phyloP scores from a whole-genome alignment of 805 yeast species.

The Saturnispora diversa region DNA sequence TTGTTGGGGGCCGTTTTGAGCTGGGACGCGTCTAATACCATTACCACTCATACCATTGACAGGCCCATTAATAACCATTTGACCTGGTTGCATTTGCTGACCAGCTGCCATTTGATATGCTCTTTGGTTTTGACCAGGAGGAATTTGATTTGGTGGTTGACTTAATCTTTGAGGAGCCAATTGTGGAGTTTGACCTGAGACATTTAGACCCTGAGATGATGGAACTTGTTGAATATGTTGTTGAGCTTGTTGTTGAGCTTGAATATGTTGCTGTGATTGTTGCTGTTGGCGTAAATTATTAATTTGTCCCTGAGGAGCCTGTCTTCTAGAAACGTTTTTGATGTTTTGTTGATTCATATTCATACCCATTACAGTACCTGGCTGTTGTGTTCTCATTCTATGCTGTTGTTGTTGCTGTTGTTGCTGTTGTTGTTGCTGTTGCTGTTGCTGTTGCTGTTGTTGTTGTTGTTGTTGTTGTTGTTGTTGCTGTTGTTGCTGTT shows the following conservation, averaged over 20 bases:
- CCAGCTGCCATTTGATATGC: background rate
- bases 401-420: conserved; percentile 11
- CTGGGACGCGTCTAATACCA: conserved; percentile 3
- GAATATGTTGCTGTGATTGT: conserved; percentile 17
- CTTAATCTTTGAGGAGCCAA: conserved; percentile 13
- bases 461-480: conserved; percentile 14
- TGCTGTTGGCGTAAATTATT: conserved; percentile 12
- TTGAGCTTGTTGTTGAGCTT: conserved; percentile 10
- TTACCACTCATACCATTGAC: background rate
- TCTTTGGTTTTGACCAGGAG: conserved; percentile 2
- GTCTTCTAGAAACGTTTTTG: conserved; percentile 4
- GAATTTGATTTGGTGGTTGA: conserved; percentile 7
- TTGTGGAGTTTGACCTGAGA: conserved; percentile 12
- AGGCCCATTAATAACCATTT: conserved; percentile 6
- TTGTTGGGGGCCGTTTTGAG: conserved; percentile 7
- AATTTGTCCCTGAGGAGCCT: background rate
- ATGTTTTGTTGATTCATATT: conserved; percentile 4
- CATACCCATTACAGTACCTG: conserved; percentile 11
- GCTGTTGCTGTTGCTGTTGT: conserved; percentile 12
- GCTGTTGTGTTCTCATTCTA: too few relatives aligned
- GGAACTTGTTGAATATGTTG: conserved; percentile 13
- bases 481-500: conserved; percentile 11
- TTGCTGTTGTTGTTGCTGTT: conserved; percentile 8
- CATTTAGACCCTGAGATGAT: background rate
- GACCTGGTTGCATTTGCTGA: conserved; percentile 7